These are phyloP conservation scores for Phytophthora quininea DNA, from an alignment of 352 stramenopile genomes.

Conservation along the genomic window DNA sequence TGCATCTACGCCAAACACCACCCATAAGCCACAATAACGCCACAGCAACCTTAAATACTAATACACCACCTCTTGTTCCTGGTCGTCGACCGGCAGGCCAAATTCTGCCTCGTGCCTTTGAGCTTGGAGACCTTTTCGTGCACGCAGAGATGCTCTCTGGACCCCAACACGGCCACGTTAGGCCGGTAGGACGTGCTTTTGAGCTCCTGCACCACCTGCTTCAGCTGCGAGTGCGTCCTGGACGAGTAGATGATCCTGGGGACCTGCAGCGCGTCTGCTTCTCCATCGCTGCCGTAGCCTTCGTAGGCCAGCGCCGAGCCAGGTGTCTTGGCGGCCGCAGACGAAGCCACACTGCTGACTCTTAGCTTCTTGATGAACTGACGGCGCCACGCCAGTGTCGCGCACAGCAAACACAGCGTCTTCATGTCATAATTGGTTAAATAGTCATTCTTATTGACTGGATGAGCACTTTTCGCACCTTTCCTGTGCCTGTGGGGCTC, in stretches of 20 bases:
- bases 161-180: slow-evolving; percentile 90
- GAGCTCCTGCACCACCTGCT: slow-evolving; percentile 96
- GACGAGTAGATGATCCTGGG: slow-evolving; percentile 98
- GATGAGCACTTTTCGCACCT: slow-evolving; percentile 54
- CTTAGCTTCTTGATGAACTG: slow-evolving; percentile 68
- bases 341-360: background rate
- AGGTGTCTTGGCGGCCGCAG: slow-evolving; percentile 6
- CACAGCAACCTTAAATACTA: background rate
- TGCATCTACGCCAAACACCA: slow-evolving; percentile 47
- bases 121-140: slow-evolving; percentile 93
- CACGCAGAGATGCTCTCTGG: slow-evolving; percentile 97
- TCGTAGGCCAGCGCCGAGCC: slow-evolving; percentile 56
- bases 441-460: background rate
- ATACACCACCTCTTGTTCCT: slow-evolving; percentile 81
- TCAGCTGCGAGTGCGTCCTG: slow-evolving; percentile 98
- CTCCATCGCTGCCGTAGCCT: slow-evolving; percentile 41
- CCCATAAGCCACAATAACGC: background rate
- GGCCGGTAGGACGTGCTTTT: slow-evolving; percentile 95
- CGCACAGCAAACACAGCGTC: slow-evolving; percentile 97
- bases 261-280: slow-evolving; percentile 46
- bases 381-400: slow-evolving; percentile 93
- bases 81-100: slow-evolving; percentile 86
- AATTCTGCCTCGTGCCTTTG: slow-evolving; percentile 85
- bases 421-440: slow-evolving; percentile 18
- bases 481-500: slow-evolving; percentile 97